These are phyloP conservation scores for Phylloporus arenicola DNA, from an alignment of 768 basidiomycete genomes.

Conservation along the genomic window DNA sequence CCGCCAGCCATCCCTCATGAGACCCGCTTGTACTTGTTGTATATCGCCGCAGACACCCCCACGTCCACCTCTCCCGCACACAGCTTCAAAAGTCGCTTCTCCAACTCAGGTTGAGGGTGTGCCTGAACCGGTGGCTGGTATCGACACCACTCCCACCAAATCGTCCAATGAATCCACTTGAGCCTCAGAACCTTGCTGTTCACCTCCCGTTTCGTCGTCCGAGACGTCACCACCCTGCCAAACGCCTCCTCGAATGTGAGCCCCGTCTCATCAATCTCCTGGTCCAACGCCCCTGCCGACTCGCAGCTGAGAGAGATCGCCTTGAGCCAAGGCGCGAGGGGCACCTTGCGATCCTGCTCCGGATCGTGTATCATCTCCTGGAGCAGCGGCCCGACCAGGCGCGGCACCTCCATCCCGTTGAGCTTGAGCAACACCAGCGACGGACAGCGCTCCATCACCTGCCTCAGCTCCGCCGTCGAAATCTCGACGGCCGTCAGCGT, in stretches of 20 bases:
- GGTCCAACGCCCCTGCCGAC: conserved; percentile 20
- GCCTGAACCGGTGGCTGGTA: conserved; percentile 15
- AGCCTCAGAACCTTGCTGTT: conserved; percentile 24
- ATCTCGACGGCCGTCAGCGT: conserved; percentile 26
- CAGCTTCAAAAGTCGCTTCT: conserved; percentile 17
- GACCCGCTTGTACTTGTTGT: conserved; percentile 31
- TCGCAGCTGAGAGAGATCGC: conserved; percentile 29
- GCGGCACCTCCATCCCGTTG: conserved; percentile 23
- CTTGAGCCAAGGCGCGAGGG: conserved; percentile 27
- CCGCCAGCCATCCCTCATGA: conserved; percentile 17
- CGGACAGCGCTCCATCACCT: conserved; percentile 27
- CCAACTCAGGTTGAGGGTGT: conserved; percentile 21
- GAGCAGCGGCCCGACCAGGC: conserved; percentile 19
- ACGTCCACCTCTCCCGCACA: conserved; percentile 27
- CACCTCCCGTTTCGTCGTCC: conserved; percentile 20
- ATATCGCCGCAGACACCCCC: conserved; percentile 25
- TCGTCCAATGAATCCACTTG: conserved; percentile 31
- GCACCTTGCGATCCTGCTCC: conserved; percentile 13
- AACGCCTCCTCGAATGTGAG: conserved; percentile 27
- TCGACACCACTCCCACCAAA: conserved; percentile 28
- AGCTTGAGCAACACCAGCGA: conserved; percentile 27
- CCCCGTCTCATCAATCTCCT: conserved; percentile 17
- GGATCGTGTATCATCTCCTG: conserved; percentile 20
- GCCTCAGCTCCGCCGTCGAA: conserved; percentile 15
- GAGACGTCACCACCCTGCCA: conserved; percentile 19